These are phyloP conservation scores for Boletus huronensis DNA, from an alignment of 768 basidiomycete genomes.

Conservation along the genomic window DNA sequence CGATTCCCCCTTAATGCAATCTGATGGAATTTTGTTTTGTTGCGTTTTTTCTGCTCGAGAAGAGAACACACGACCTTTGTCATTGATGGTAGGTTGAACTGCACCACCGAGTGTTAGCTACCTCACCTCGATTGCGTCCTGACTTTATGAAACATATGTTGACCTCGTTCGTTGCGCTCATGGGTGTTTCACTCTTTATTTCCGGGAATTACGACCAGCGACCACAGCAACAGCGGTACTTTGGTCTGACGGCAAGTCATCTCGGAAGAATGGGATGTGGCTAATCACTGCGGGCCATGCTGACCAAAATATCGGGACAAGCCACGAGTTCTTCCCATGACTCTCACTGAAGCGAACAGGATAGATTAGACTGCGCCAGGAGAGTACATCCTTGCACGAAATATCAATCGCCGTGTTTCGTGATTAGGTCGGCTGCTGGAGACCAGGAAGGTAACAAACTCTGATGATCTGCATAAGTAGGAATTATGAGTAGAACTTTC, in stretches of 20 bases:
- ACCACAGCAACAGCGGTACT: background rate
- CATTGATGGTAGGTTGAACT: background rate
- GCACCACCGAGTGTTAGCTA: too few relatives aligned
- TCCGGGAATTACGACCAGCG: background rate
- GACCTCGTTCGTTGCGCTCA: background rate
- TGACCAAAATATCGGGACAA: background rate
- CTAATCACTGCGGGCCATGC: background rate
- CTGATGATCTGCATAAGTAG: background rate
- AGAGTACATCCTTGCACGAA: background rate
- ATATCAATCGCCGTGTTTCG: background rate
- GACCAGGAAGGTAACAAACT: background rate
- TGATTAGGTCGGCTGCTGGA: background rate
- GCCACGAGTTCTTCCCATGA: background rate
- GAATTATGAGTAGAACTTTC: conserved; percentile 78
- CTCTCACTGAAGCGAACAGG: background rate
- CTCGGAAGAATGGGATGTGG: too few relatives aligned
- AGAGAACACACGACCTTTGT: too few relatives aligned
- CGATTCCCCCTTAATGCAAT: conserved; percentile 52
- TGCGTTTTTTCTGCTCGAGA: too few relatives aligned
- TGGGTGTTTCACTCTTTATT: background rate
- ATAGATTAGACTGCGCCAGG: background rate
- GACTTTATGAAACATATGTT: background rate
- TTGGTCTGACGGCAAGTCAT: too few relatives aligned
- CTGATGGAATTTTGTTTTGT: too few relatives aligned
- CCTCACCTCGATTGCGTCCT: background rate